Evolutionary conservation across 2,329 filamentous ascomycete genomes (phyloP), one percentile per base, ranked within the genome.

Genomic region (Apiospora arundinis): DNA sequence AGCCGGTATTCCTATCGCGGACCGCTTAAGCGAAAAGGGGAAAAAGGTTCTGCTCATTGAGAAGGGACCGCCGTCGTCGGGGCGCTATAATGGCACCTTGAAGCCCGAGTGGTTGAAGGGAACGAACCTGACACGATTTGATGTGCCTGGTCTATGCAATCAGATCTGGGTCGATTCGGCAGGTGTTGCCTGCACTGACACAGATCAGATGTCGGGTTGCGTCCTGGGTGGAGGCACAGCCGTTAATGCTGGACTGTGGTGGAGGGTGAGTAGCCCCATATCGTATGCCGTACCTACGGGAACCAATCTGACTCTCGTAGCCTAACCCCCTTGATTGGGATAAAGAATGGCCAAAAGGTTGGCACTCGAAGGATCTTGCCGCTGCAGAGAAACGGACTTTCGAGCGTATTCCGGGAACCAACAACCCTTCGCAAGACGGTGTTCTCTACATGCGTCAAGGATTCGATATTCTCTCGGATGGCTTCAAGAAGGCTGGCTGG

Each of bases 201-300:
- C 89, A n/a, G 91, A 92, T 73, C 89, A 92, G 76, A 92, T 93
- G 90, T 90, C 91, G 16, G 92, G 91, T 18, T 93, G 92, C 73
- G 85, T 93, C 66, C 85, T 93, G 3, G 92, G 92, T 67, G 92
- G 92, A 70, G 89, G 90, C 11, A 88, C 89, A 18, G 88, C 90
- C 42, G 85, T 93, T 76, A 93, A 93, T 74, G 89, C 91, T 69
- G 91, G 90, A 66, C 84, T 93, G 44, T 93, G 90, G 88, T 92
- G 90, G 86, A 90, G 28, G 67, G 67, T 44, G 32, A 69, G 67
- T 52, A 25, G 25, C 44, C 42, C 40, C 42, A 12, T 42, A 6
- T 8, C 12, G 21, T 4, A 68, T 37, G 9, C 44, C 14, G 16
- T n/a, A 4, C 18, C 21, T 9, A 23, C 8, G 32, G 21, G 21